Evolutionary conservation across 768 basidiomycete species (phyloP).

Genomic region (Termitomyces heimii): DNA sequence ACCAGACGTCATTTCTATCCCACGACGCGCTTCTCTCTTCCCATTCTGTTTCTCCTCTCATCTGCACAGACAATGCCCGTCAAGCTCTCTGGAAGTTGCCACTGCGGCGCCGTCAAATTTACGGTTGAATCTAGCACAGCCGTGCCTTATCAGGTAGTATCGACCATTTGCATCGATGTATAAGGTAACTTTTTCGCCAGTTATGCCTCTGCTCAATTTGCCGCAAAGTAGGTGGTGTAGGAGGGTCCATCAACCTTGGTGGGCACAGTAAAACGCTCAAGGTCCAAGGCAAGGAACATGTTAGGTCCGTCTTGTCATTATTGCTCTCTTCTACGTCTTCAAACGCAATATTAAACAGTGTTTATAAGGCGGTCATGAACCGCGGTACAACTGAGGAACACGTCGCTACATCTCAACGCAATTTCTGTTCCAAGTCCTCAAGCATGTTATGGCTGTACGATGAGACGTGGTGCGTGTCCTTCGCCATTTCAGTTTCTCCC

Average conservation of each 20-base stretch:
- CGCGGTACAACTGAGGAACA: constrained; percentile 45
- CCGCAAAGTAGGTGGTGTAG: constrained; percentile 61
- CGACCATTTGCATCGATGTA: background rate
- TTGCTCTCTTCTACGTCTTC: background rate
- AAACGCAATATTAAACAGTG: constrained; percentile 22
- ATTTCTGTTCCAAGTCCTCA: constrained; percentile 60
- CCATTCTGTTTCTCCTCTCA: background rate
- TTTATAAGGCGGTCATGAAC: constrained; percentile 59
- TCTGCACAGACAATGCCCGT: constrained; percentile 39
- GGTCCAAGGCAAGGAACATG: constrained; percentile 47
- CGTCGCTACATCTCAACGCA: constrained; percentile 49
- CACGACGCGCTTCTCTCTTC: background rate
- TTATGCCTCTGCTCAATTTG: constrained; percentile 66
- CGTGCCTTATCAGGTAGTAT: constrained; percentile 53
- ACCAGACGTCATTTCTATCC: background rate
- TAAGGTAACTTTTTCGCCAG: constrained; percentile 20
- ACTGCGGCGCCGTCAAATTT: constrained; percentile 47
- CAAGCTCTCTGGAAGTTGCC: constrained; percentile 49
- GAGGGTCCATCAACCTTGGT: constrained; percentile 64
- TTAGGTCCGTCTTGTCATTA: constrained; percentile 35
- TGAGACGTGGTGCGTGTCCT: constrained; percentile 36
- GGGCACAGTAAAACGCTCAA: constrained; percentile 45
- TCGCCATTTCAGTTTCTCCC: background rate
- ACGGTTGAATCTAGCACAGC: constrained; percentile 47
- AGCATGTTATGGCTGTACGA: constrained; percentile 67